Evolutionary conservation across 768 basidiomycete genomes (phyloP), one percentile per base, ranked within the genome.

Genomic region (Mycena pura): DNA sequence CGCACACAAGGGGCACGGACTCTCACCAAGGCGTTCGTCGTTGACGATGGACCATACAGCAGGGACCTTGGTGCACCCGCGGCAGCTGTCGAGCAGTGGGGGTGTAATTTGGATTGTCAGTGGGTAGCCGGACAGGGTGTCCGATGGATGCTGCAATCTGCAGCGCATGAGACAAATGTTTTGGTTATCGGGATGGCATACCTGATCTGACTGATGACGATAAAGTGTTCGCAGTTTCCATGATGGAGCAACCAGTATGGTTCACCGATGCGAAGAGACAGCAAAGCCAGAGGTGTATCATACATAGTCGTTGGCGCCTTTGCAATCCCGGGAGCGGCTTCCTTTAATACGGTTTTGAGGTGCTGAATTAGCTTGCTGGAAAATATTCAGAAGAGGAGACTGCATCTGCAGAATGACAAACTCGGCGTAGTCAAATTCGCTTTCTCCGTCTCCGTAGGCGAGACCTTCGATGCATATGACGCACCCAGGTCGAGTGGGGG

Each of bases 191-290:
- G n/a, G 36, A 15, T 15, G 29, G 54, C 73, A 39, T 66, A 85
- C 93, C 93, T 82, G 61, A 95, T 87, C 63, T 90, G 83, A 60
- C 92, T 86, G 36, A 94, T 63, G 21, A 89, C 82, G 21, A 93
- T 65, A 70, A 88, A 91, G 68, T 95, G 93, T 66, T 93, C 91
- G 69, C 93, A 95, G 66, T 85, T 89, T 31, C 92, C 93, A 53
- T 83, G 82, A 68, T 95, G 93, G 17, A 93, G 76, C 54, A 94
- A 76, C 86, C 90, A 92, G 65, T 95, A 94, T 0, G 93, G 93
- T 67, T 89, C 81, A 65, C 91, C 84, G 34, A 92, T 72, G 29
- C 87, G 82, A 21, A 93, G 72, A 4, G 78, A 74, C 22, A 94
- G 80, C 1, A 85, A 82, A 1, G 77, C 72, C 38, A 93, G 75